A percentile compares a stretch with the other conserved stretches of the same genome.
Evolutionary conservation across 345 rosid species (phyloP).

Genomic region (Carallia brachiata): DNA sequence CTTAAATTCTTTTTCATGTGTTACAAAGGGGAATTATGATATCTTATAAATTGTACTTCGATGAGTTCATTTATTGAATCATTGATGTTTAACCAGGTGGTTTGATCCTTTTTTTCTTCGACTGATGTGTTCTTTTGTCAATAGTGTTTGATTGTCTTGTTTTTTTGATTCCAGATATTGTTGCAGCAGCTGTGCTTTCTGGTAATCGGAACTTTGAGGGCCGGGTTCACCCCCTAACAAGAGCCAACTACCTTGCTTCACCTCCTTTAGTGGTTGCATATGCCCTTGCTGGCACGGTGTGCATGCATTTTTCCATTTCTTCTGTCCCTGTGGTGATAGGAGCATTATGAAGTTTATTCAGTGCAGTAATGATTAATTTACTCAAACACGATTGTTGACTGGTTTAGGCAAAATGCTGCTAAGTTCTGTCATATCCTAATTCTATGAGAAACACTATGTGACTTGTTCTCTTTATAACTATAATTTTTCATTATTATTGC

Average conservation of each 20-base stretch:
- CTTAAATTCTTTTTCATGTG: neutral
- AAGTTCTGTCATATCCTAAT: neutral
- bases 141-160: neutral
- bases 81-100: neutral
- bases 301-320: neutral
- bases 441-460: neutral
- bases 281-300: constrained; percentile 98
- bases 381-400: no score
- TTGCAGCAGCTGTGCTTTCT: constrained; percentile 90
- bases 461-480: neutral
- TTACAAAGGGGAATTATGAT: neutral
- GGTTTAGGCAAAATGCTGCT: neutral
- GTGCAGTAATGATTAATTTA: no score
- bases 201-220: constrained; percentile 98
- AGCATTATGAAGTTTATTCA: neutral
- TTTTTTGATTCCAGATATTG: constrained; percentile 53
- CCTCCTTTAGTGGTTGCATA: constrained; percentile 96
- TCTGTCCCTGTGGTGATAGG: neutral
- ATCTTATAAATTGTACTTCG: neutral
- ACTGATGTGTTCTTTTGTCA: neutral
- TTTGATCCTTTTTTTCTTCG: neutral
- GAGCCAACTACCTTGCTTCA: constrained; percentile 99
- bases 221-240: constrained; percentile 89
- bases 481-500: neutral
- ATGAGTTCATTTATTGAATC: neutral